These are phyloP conservation scores for Claviceps sp. DNA, from an alignment of 2,329 filamentous ascomycete genomes.

Conservation along the genomic window DNA sequence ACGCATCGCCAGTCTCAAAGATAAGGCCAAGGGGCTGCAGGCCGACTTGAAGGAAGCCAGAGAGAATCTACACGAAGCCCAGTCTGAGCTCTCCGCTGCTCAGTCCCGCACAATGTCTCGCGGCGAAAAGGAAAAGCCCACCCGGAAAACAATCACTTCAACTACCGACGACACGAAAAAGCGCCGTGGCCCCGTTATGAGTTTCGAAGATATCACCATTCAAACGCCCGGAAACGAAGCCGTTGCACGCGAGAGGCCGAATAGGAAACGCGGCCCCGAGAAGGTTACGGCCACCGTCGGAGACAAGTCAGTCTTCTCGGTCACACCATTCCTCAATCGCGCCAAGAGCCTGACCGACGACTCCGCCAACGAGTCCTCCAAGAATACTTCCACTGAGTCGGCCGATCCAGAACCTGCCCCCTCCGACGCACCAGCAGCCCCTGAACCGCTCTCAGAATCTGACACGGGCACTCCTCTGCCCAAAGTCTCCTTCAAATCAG, in stretches of 20 bases:
- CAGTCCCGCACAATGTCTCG: conserved; percentile 8
- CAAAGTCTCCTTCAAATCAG: conserved; percentile 7
- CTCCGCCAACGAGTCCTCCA: conserved; percentile 15
- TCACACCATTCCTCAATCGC: conserved; percentile 84
- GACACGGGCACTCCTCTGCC: conserved; percentile 14
- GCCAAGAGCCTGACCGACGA: conserved; percentile 41
- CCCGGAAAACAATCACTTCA: conserved; percentile 9
- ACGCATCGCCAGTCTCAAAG: conserved; percentile 54
- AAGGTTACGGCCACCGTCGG: conserved; percentile 37
- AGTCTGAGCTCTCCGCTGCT: conserved; percentile 1
- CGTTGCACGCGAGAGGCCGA: conserved; percentile 24
- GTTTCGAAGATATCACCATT: conserved; percentile 31
- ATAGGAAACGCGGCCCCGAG: conserved; percentile 45
- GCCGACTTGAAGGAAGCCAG: conserved; percentile 55
- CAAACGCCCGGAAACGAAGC: conserved; percentile 32
- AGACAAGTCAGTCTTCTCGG: conserved; percentile 85
- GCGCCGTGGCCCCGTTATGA: conserved; percentile 31
- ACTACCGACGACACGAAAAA: conserved; percentile 28
- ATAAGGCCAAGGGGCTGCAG: conserved; percentile 56
- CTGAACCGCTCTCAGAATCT: conserved; percentile 5
- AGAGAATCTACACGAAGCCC: conserved; percentile 27
- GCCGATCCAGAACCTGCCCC: conserved; percentile 19
- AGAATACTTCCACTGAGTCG: conserved; percentile 8
- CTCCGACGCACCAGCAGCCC: conserved; percentile 1
- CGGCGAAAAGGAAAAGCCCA: conserved; percentile 9